A percentile compares a stretch with the other conserved stretches of the same genome.
These are phyloP conservation scores for Hypoxylon sp. DNA, from an alignment of 2,329 filamentous ascomycete genomes.

Conservation along the genomic window DNA sequence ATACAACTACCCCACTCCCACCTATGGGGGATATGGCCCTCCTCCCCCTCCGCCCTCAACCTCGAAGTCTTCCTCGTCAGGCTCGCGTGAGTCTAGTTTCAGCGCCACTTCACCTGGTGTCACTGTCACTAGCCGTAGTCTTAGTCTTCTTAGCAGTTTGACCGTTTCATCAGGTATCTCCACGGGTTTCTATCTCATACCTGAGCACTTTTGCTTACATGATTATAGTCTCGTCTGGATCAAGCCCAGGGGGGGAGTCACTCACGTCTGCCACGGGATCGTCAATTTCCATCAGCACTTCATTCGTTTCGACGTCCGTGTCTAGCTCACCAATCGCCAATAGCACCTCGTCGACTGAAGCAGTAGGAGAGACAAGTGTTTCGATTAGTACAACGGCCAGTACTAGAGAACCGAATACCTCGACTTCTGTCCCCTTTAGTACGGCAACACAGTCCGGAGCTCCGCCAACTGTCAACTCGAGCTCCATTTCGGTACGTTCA, in stretches of 20 bases:
- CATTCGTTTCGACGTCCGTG: background rate
- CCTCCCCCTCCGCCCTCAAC: constrained; percentile 44
- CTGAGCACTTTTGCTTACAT: constrained; percentile 6
- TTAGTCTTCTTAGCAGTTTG: constrained; percentile 8
- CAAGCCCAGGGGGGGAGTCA: constrained; percentile 10
- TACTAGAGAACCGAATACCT: constrained; percentile 15
- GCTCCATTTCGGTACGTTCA: constrained; percentile 27
- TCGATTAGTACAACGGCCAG: constrained; percentile 7
- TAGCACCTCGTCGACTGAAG: constrained; percentile 12
- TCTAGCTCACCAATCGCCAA: constrained; percentile 7
- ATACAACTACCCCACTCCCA: constrained; percentile 46
- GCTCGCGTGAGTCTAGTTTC: constrained; percentile 23
- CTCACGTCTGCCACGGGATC: constrained; percentile 1
- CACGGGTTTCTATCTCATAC: background rate
- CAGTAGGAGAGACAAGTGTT: constrained; percentile 27
- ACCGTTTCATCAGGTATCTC: constrained; percentile 27
- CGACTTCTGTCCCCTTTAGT: background rate
- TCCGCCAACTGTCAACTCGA: background rate
- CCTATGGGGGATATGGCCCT: constrained; percentile 49
- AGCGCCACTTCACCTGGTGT: constrained; percentile 19
- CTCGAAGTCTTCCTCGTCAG: constrained; percentile 31
- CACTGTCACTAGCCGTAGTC: constrained; percentile 6
- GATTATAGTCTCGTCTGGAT: constrained; percentile 20
- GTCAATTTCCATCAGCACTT: constrained; percentile 2
- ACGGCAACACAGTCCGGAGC: background rate